Conservation (phyloP, 441 rosid species). For the Corymbia calophylla region DNA sequence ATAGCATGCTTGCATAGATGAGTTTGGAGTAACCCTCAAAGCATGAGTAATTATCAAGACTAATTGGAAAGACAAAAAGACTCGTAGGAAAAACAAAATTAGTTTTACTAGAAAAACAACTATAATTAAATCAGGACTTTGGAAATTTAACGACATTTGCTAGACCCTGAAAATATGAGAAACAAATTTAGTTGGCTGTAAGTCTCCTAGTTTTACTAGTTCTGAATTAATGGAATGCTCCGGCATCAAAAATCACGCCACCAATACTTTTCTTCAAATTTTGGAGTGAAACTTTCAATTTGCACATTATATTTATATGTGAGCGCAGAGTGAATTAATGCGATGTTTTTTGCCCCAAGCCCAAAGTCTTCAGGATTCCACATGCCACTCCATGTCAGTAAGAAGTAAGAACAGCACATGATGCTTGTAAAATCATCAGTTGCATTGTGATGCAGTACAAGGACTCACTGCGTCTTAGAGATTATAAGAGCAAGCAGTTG, state of each 20-base stretch:
- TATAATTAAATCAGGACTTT: too few relatives aligned
- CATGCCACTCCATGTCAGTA: background rate
- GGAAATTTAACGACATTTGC: too few relatives aligned
- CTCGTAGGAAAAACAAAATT: too few relatives aligned
- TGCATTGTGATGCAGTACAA: background rate
- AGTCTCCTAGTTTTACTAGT: too few relatives aligned
- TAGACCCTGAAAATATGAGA: too few relatives aligned
- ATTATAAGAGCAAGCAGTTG: background rate
- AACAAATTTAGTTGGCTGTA: too few relatives aligned
- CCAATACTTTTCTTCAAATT: background rate
- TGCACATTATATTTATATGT: background rate
- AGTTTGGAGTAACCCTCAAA: too few relatives aligned
- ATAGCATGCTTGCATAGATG: too few relatives aligned
- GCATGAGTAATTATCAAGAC: too few relatives aligned
- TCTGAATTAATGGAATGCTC: too few relatives aligned
- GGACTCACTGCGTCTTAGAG: background rate
- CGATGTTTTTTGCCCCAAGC: background rate
- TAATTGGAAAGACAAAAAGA: too few relatives aligned
- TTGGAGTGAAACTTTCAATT: background rate
- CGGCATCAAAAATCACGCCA: background rate
- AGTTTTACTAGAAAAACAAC: too few relatives aligned
- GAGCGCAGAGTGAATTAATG: background rate
- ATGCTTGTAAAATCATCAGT: background rate
- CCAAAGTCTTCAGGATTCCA: background rate
- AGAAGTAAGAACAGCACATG: background rate